phyloP scores from a whole-genome alignment of 768 basidiomycete species.

The Dictyophora rubrovolvata region DNA sequence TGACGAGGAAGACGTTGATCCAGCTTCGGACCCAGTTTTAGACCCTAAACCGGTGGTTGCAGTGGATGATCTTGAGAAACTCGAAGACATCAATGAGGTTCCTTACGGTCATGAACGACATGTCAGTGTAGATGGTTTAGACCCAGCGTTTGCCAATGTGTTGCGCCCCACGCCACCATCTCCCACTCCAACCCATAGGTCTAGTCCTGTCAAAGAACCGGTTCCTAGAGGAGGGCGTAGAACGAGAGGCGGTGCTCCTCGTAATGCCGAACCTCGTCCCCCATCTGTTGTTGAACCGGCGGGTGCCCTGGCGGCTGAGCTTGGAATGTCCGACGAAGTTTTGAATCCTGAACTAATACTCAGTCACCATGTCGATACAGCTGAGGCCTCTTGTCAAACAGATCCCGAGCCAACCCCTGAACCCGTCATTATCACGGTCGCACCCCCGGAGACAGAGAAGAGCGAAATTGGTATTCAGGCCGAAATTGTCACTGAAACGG shows the following conservation, averaged over 20 bases:
- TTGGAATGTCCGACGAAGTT: constrained; percentile 33
- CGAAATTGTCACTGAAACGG: constrained; percentile 44
- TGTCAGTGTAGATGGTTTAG: constrained; percentile 77
- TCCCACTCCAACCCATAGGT: constrained; percentile 32
- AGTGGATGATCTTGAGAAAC: constrained; percentile 22
- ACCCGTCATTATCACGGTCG: constrained; percentile 18
- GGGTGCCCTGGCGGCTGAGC: constrained; percentile 59
- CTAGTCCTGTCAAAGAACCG: constrained; percentile 45
- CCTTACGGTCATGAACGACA: constrained; percentile 21
- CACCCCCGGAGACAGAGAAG: constrained; percentile 18
- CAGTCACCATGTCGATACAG: constrained; percentile 32
- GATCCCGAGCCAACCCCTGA: constrained; percentile 29
- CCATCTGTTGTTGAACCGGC: constrained; percentile 63
- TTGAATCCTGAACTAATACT: constrained; percentile 15
- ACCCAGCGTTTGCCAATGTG: constrained; percentile 73
- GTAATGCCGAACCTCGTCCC: constrained; percentile 53
- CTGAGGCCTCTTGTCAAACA: constrained; percentile 60
- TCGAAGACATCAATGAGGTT: constrained; percentile 16
- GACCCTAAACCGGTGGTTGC: constrained; percentile 14
- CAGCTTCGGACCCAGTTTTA: background rate
- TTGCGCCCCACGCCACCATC: constrained; percentile 45
- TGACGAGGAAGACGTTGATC: constrained; percentile 14
- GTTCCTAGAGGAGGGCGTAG: constrained; percentile 29
- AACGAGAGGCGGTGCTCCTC: constrained; percentile 55
- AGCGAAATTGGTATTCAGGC: constrained; percentile 26